phyloP scores from a whole-genome alignment of 164 flowering plant genomes.

The Chimonanthus salicifolius region DNA sequence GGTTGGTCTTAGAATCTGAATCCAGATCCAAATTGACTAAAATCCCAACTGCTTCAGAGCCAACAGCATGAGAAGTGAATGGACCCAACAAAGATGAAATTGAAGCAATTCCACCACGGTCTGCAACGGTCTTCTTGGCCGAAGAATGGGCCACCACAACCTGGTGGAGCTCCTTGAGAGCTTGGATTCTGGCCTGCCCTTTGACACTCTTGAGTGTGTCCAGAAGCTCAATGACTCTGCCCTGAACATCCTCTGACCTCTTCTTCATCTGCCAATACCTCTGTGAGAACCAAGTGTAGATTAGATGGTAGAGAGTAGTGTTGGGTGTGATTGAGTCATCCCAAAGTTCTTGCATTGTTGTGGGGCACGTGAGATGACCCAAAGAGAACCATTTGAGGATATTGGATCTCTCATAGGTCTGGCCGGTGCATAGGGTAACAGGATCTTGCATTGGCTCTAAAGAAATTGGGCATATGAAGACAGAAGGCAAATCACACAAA shows the following conservation, averaged over 20 bases:
- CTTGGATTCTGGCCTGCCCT: constrained; percentile 74
- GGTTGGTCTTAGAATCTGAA: constrained; percentile 46
- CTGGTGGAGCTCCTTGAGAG: constrained; percentile 64
- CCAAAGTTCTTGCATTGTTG: constrained; percentile 62
- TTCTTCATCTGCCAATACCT: constrained; percentile 67
- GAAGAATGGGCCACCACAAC: constrained; percentile 50
- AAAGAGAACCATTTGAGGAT: constrained; percentile 66
- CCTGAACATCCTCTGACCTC: constrained; percentile 77
- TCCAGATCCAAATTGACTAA: constrained; percentile 65
- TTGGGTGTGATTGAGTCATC: constrained; percentile 62
- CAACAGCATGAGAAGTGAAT: constrained; percentile 83
- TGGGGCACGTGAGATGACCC: constrained; percentile 68
- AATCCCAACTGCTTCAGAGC: constrained; percentile 71
- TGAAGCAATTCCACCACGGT: constrained; percentile 55
- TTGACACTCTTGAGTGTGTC: constrained; percentile 65
- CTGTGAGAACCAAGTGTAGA: constrained; percentile 61
- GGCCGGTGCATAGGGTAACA: constrained; percentile 69
- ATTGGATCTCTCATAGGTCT: constrained; percentile 69
- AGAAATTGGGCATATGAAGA: constrained; percentile 78
- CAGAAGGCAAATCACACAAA: constrained; percentile 50
- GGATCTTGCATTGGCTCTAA: constrained; percentile 81
- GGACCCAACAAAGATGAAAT: constrained; percentile 69
- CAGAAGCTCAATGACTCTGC: constrained; percentile 61
- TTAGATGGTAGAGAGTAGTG: constrained; percentile 45
- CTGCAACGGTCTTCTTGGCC: constrained; percentile 56